Evolutionary conservation across 805 yeast species (phyloP), one percentile per base, ranked within the genome.

Genomic region (Saccharomycopsis guyanensis): DNA sequence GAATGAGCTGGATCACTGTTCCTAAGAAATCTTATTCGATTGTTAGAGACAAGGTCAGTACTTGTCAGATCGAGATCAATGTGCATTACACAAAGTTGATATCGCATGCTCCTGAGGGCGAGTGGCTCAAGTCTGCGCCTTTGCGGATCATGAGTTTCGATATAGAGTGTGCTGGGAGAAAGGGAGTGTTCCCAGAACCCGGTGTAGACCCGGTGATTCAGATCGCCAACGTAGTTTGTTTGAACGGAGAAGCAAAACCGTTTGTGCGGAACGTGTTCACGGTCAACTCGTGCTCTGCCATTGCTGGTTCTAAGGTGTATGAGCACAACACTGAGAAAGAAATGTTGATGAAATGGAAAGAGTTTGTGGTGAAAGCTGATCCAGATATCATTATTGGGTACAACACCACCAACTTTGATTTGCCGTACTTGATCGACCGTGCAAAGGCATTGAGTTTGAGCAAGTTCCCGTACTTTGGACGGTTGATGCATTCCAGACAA

Each of bases 331-430:
- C 74, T 13, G 98, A 93, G 62, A 73, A 71, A 24, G 94, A 86
- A 25, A 82, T 93, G 95, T 66, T 93, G 45, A 65, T 73, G 67
- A 75, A 72, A 37, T 93, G 99, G 99, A 75, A 76, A 53, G 85
- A 88, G 31, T 94, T 94, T 58, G 75, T 93, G 10, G 80, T 78
- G 3, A 75, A 79, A 50, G 83, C 78, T 4, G 99, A 93, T 63
- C 95, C 99, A 0, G 99, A 93, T 66, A 94, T 93, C 42, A 83
- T 93, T 36, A 93, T 94, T 56, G 99, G 99, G 42, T 93, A 93
- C 65, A 93, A 93, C 63, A 87, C 86, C 3, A 76, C 95, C 31
- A 94, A 94, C 60, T 93, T 93, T 61, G 99, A 93, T 72, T 71
- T 93, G 45, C 99, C 99, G 0, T 93, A 93, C 59, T 68, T 93